Base-by-base conservation (phyloP, 768 basidiomycete species). In the Collybia nuda region DNA sequence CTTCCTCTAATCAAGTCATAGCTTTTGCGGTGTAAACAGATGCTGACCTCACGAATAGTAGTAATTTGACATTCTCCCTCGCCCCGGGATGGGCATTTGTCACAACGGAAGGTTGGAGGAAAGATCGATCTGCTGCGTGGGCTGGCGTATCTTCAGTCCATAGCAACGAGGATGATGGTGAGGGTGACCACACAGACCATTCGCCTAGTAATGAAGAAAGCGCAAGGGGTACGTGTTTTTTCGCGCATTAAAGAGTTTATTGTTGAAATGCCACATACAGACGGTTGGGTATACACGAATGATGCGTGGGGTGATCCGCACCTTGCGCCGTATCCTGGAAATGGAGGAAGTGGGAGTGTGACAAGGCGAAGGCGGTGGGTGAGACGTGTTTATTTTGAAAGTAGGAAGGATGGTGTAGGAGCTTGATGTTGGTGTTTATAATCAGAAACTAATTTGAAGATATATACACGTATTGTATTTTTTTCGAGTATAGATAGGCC, bases 251-350 rank as follows among this genome's bases (percentile, higher is more conserved):
- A 5, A 32, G 14, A 3, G 32, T 32, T 23, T 41, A 9, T 32
- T 22, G 11, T 23, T 32, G 15, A 14, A 39, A 43, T 11, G 50
- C 53, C 42, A 7, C 40, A 0, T 49, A 21, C 45, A 85, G 88
- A 82, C 58, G 90, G 88, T 2, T 93, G 91, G 89, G 80, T 88
- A 12, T 92, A 92, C 59, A 85, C 85, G 6, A 87, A 89, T 54
- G 89, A 90, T 51, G 69, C 76, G 0, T 93, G 90, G 91, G 68
- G 80, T 4, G 74, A 83, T 49, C 72, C 81, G 48, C 67, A 62
- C 35, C 67, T 61, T 54, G 55, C 63, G 61, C 73, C 66, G 36
- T 72, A 71, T 68, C 66, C 47, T 1, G 49, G 54, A 18, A 72
- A 69, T 63, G 76, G 67, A 55, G 71, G 70, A 37, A 71, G 74